Percentiles rank a stretch among this genome's conserved stretches.
phyloP scores from a whole-genome alignment of 805 yeast genomes.

The Kazachstania martiniae region DNA sequence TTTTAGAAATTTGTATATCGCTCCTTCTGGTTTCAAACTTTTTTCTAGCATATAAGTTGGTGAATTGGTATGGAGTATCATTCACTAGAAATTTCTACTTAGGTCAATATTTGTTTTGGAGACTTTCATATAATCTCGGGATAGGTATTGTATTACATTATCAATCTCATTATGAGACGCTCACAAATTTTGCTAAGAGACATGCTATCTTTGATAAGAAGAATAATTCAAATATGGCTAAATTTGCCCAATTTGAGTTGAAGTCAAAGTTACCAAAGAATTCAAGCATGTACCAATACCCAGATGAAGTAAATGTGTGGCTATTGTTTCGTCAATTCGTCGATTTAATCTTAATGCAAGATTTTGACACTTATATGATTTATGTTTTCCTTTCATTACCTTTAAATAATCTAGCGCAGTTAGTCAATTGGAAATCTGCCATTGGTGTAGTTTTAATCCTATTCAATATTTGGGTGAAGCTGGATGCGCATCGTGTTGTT shows the following conservation, averaged over 20 bases:
- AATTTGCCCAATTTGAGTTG: constrained; percentile 36
- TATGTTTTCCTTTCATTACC: constrained; percentile 40
- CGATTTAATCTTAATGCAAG: constrained; percentile 76
- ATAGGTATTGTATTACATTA: constrained; percentile 57
- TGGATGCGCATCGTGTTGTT: constrained; percentile 80
- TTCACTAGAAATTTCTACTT: constrained; percentile 33
- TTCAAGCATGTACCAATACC: constrained; percentile 34
- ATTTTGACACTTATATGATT: constrained; percentile 63
- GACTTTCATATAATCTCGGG: constrained; percentile 68
- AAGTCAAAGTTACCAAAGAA: constrained; percentile 17
- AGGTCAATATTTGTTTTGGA: constrained; percentile 58
- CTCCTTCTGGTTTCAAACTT: constrained; percentile 30
- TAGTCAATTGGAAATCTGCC: constrained; percentile 40
- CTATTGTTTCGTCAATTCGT: constrained; percentile 67
- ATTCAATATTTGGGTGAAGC: constrained; percentile 75
- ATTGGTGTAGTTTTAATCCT: constrained; percentile 53
- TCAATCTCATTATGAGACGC: constrained; percentile 48
- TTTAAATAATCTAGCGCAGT: constrained; percentile 29
- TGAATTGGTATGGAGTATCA: constrained; percentile 10
- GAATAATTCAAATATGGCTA: constrained; percentile 27
- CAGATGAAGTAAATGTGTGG: constrained; percentile 78
- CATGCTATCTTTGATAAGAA: constrained; percentile 35
- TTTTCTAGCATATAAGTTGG: constrained; percentile 23
- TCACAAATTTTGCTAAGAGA: constrained; percentile 42
- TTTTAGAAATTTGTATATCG: constrained; percentile 53